Evolutionary conservation across 2,329 filamentous ascomycete species (phyloP).

Genomic region (Lachnellula occidentalis): DNA sequence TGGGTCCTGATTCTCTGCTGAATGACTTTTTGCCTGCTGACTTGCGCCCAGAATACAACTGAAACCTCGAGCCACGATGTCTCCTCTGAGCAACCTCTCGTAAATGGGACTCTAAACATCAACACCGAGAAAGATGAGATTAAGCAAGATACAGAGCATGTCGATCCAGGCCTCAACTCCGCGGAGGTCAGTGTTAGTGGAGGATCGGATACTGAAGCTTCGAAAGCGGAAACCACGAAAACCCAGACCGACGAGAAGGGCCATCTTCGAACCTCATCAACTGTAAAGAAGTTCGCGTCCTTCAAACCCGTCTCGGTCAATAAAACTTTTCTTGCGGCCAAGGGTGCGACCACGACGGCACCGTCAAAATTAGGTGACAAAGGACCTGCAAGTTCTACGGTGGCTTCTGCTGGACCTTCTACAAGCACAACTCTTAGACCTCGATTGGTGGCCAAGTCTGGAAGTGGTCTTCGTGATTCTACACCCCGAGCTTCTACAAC

Average conservation of each 20-base stretch:
- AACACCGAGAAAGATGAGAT: slow-evolving; percentile 42
- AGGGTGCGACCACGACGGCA: slow-evolving; percentile 43
- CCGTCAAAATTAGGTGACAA: slow-evolving; percentile 49
- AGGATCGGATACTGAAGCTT: slow-evolving; percentile 71
- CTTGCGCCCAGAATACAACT: slow-evolving; percentile 29
- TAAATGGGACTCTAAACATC: slow-evolving; percentile 43
- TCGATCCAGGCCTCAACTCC: slow-evolving; percentile 56
- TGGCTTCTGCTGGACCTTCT: slow-evolving; percentile 41
- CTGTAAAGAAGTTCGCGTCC: slow-evolving; percentile 67
- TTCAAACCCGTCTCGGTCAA: slow-evolving; percentile 87
- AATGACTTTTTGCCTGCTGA: slow-evolving; percentile 12
- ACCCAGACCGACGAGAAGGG: slow-evolving; percentile 52
- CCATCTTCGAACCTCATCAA: slow-evolving; percentile 52
- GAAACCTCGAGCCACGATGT: slow-evolving; percentile 48
- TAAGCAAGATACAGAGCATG: slow-evolving; percentile 48
- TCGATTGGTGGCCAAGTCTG: slow-evolving; percentile 70
- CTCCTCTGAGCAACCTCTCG: slow-evolving; percentile 31
- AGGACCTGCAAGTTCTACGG: slow-evolving; percentile 38
- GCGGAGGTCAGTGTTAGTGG: slow-evolving; percentile 65
- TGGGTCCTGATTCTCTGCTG: slow-evolving; percentile 12
- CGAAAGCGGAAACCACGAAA: slow-evolving; percentile 50
- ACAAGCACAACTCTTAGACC: slow-evolving; percentile 54
- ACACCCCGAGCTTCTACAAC: slow-evolving; percentile 38
- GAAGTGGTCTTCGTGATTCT: slow-evolving; percentile 52
- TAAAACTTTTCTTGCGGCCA: slow-evolving; percentile 75